These are phyloP conservation scores for Ceratocystis ficicola DNA, from an alignment of 2,329 filamentous ascomycete genomes.

Conservation along the genomic window DNA sequence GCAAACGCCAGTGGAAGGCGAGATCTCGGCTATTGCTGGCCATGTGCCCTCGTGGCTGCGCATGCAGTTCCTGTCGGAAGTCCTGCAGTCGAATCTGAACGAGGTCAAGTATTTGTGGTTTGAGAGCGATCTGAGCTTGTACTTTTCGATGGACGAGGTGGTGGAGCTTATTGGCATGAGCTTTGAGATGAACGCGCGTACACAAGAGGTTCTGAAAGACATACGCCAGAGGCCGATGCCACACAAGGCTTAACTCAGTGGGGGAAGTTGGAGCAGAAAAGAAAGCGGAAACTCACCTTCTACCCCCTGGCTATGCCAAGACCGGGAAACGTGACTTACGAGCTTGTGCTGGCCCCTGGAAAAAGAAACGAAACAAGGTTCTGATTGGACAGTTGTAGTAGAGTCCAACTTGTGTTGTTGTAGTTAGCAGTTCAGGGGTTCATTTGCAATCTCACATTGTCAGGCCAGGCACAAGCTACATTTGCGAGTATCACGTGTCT, in stretches of 20 bases:
- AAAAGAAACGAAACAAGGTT: constrained; percentile 6
- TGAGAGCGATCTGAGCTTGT: constrained; percentile 52
- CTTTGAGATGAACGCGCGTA: constrained; percentile 51
- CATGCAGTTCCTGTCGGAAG: constrained; percentile 51
- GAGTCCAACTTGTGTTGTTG: not conserved
- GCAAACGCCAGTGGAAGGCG: constrained; percentile 27
- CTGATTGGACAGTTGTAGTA: not conserved
- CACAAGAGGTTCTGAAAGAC: constrained; percentile 46
- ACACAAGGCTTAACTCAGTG: not conserved
- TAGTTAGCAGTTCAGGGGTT: not conserved
- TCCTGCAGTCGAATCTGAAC: constrained; percentile 53
- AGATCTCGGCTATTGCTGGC: constrained; percentile 45
- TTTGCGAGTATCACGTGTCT: not conserved
- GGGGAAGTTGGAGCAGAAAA: not conserved
- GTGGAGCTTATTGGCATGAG: constrained; percentile 50
- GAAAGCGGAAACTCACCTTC: not conserved
- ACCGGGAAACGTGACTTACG: not conserved
- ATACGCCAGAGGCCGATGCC: constrained; percentile 42
- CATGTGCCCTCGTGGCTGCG: constrained; percentile 51
- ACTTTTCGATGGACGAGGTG: constrained; percentile 49
- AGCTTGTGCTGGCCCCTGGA: not conserved
- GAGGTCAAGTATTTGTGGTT: constrained; percentile 53
- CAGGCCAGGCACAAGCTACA: constrained; percentile 3
- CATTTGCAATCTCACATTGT: constrained; percentile 7
- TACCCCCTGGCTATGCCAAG: not conserved